These are phyloP conservation scores for Cichorium intybus DNA, from an alignment of 140 eudicot genomes.

Conservation along the genomic window DNA sequence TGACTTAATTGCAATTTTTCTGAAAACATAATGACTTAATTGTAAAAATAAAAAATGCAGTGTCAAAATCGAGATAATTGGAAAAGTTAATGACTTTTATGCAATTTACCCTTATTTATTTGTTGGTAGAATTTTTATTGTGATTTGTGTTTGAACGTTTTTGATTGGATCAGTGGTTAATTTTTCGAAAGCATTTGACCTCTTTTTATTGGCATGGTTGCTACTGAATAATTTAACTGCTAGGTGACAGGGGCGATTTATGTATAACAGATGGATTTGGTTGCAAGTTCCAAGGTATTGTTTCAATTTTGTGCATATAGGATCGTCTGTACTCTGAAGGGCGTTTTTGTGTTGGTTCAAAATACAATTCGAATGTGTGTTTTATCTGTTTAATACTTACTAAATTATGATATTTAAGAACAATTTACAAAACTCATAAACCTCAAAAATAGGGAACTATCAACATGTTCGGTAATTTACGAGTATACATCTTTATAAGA, in stretches of 20 bases:
- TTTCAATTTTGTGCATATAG: background rate
- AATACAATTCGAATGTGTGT: conserved; percentile 6
- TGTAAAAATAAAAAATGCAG: too few relatives aligned
- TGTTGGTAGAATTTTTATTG: background rate
- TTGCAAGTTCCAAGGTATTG: conserved; percentile 72
- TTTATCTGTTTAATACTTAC: background rate
- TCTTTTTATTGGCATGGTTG: conserved; percentile 19
- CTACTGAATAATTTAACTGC: conserved; percentile 20
- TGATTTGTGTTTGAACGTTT: conserved; percentile 21
- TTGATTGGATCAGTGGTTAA: conserved; percentile 34
- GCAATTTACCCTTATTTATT: too few relatives aligned
- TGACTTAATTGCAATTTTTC: too few relatives aligned
- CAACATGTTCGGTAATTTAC: too few relatives aligned
- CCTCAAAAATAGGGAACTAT: too few relatives aligned
- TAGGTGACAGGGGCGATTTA: background rate
- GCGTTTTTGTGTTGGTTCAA: conserved; percentile 1
- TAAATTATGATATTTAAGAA: too few relatives aligned
- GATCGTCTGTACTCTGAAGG: background rate
- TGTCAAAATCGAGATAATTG: too few relatives aligned
- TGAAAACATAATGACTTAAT: too few relatives aligned
- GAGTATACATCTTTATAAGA: too few relatives aligned
- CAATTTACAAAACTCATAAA: conserved; percentile 8
- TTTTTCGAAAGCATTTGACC: conserved; percentile 6
- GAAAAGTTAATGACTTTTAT: too few relatives aligned
- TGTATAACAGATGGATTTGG: conserved; percentile 64